phyloP scores from a whole-genome alignment of 179 eudicot genomes.

The Spinacia oleracea region DNA sequence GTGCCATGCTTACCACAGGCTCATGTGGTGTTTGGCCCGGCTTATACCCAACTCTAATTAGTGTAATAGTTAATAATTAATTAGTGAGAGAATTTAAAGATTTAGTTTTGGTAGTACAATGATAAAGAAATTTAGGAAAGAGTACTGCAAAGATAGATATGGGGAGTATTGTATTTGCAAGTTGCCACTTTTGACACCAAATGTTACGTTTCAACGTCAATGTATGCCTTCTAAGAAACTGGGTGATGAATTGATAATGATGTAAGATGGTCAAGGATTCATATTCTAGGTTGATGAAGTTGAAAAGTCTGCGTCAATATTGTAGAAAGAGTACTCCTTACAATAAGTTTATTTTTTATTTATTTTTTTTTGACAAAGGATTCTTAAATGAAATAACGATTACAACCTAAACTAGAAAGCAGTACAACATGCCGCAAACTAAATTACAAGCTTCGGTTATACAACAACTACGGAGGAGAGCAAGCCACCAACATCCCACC shows the following conservation, averaged over 20 bases:
- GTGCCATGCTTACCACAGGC: too few relatives aligned
- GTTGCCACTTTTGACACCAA: neutral
- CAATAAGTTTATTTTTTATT: too few relatives aligned
- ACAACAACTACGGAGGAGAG: too few relatives aligned
- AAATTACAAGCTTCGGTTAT: too few relatives aligned
- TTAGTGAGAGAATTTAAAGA: neutral
- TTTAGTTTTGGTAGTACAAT: constrained; percentile 24
- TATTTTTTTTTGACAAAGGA: too few relatives aligned
- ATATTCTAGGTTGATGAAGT: neutral
- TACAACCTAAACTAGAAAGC: too few relatives aligned
- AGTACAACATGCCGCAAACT: too few relatives aligned
- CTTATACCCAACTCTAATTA: too few relatives aligned
- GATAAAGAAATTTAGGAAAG: constrained; percentile 9
- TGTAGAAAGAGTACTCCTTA: neutral
- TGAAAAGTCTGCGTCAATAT: neutral
- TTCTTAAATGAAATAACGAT: too few relatives aligned
- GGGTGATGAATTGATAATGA: neutral
- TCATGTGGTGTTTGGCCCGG: too few relatives aligned
- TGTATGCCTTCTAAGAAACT: neutral
- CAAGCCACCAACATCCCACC: too few relatives aligned
- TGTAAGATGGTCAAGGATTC: neutral
- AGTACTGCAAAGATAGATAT: constrained; percentile 6
- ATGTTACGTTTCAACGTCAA: neutral
- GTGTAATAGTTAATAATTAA: too few relatives aligned
- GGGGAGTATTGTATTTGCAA: neutral